These are phyloP conservation scores for Nannizzia gypsea DNA, from an alignment of 2,329 filamentous ascomycete species.

Conservation along the genomic window DNA sequence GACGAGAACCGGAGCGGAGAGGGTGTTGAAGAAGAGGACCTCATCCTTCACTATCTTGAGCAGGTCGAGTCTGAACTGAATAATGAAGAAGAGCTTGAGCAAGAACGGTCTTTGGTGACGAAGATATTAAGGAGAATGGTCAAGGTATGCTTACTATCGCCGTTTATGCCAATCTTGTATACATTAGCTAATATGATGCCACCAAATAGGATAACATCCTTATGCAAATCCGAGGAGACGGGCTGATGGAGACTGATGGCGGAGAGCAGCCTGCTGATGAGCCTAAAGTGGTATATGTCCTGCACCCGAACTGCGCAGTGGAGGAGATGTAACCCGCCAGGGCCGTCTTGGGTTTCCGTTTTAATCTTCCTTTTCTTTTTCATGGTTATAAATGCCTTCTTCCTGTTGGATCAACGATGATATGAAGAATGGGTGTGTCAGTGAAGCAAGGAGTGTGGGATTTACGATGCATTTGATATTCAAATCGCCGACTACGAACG, in stretches of 20 bases:
- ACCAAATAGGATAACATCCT: slow-evolving; percentile 45
- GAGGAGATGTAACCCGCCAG: slow-evolving; percentile 39
- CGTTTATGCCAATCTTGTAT: not conserved
- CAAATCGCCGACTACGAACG: not conserved
- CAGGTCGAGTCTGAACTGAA: slow-evolving; percentile 74
- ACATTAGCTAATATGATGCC: not conserved
- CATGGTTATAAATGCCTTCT: not conserved
- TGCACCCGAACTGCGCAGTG: slow-evolving; percentile 88
- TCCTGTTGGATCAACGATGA: not conserved
- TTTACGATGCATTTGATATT: not conserved
- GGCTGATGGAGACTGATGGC: slow-evolving; percentile 67
- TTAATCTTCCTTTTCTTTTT: not conserved
- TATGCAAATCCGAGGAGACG: slow-evolving; percentile 62
- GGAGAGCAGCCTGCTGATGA: slow-evolving; percentile 38
- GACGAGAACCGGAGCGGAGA: slow-evolving; percentile 66
- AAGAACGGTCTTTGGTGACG: slow-evolving; percentile 57
- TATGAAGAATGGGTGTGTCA: not conserved
- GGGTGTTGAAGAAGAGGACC: slow-evolving; percentile 69
- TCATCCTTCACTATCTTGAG: slow-evolving; percentile 85
- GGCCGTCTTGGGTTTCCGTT: not conserved
- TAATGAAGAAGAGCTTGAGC: slow-evolving; percentile 67
- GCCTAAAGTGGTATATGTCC: slow-evolving; percentile 60
- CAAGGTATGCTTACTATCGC: slow-evolving; percentile 52
- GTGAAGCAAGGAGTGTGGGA: not conserved
- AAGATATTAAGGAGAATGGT: slow-evolving; percentile 95